phyloP scores from a whole-genome alignment of 2,329 filamentous ascomycete species.

The Epichloe coenophiala region DNA sequence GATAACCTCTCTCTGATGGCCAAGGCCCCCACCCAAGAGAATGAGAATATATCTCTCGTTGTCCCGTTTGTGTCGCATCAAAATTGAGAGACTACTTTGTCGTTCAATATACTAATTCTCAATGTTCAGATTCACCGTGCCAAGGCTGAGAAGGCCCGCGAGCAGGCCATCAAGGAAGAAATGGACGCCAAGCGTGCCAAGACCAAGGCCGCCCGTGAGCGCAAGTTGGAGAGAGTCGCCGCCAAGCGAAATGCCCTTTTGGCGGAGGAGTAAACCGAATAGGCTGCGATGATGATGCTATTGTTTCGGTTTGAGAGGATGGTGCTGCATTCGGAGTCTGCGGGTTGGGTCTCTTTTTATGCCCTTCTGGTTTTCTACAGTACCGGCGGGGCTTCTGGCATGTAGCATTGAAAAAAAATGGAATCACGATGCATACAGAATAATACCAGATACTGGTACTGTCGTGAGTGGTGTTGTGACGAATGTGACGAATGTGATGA shows the following conservation, averaged over 20 bases:
- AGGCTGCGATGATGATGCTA: constrained; percentile 23
- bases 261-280: constrained; percentile 48
- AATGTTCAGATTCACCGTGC: constrained; percentile 84
- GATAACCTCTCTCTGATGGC: not conserved
- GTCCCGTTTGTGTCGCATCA: not conserved
- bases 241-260: constrained; percentile 82
- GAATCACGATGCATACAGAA: constrained; percentile 32
- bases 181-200: constrained; percentile 99
- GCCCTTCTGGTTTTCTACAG: constrained; percentile 32
- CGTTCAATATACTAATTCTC: not conserved
- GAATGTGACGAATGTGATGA: not conserved
- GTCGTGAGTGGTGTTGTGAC: not conserved
- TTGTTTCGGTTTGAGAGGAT: constrained; percentile 35
- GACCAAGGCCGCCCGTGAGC: constrained; percentile 99
- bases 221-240: constrained; percentile 82
- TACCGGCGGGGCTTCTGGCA: constrained; percentile 38
- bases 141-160: constrained; percentile 98
- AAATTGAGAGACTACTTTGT: not conserved
- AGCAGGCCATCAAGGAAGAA: constrained; percentile 93
- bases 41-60: not conserved
- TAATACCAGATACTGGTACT: not conserved
- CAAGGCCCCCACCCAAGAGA: not conserved
- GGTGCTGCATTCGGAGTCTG: constrained; percentile 49
- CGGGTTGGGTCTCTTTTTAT: constrained; percentile 39
- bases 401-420: constrained; percentile 41